Percentiles rank a stretch among this genome's conserved stretches.
phyloP scores from a whole-genome alignment of 345 rosid genomes.

The Noccaea bulbosa region DNA sequence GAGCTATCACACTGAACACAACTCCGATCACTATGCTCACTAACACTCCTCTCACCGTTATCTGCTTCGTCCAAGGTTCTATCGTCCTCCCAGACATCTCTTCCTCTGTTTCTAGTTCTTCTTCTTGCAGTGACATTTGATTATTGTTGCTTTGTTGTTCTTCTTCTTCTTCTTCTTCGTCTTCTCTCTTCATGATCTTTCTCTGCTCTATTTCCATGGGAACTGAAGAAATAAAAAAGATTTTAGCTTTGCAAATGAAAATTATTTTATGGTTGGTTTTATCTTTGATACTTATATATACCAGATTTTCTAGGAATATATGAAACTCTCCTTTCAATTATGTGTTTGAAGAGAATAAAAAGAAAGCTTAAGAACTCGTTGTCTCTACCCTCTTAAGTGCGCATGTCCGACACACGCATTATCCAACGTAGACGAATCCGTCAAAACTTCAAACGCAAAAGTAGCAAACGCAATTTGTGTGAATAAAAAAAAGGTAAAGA shows the following conservation, averaged over 20 bases:
- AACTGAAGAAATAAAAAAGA: not conserved
- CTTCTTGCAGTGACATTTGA: conserved; percentile 34
- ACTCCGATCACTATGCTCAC: conserved; percentile 77
- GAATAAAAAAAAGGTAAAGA: conserved; percentile 25
- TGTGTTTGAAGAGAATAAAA: conserved; percentile 5
- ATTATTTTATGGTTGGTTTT: not conserved
- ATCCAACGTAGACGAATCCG: conserved; percentile 27
- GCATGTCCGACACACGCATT: conserved; percentile 46
- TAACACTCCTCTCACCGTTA: conserved; percentile 70
- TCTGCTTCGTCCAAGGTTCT: conserved; percentile 78
- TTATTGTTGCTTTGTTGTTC: conserved; percentile 10
- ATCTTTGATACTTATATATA: conserved; percentile 15
- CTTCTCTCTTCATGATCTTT: conserved; percentile 36
- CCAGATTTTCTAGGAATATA: conserved; percentile 20
- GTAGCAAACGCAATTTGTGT: conserved; percentile 29
- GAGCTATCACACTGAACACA: conserved; percentile 81
- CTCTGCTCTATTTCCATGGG: conserved; percentile 42
- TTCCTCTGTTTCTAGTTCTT: conserved; percentile 40
- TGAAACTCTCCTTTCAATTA: conserved; percentile 7
- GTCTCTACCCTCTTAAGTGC: conserved; percentile 37
- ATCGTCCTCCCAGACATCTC: conserved; percentile 37
- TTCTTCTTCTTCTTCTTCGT: conserved; percentile 21
- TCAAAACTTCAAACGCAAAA: conserved; percentile 28
- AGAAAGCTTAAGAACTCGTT: conserved; percentile 20
- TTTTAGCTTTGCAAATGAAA: conserved; percentile 24